Evolutionary conservation across 257 asterid genomes (phyloP).

Genomic region (Phtheirospermum japonicum): DNA sequence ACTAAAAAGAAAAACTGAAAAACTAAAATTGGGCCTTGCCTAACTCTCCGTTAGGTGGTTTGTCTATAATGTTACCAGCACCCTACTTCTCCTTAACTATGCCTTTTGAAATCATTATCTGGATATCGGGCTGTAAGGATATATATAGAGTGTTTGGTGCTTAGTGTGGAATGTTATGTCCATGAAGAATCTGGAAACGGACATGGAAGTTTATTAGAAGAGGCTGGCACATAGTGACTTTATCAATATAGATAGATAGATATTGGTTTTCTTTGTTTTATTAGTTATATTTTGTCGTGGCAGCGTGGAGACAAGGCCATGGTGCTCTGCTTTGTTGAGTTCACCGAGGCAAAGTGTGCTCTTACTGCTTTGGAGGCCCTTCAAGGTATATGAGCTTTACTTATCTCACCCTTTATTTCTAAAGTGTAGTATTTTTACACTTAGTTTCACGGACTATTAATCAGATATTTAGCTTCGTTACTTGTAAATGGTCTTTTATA

Average conservation of each 20-base stretch:
- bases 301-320: constrained; percentile 77
- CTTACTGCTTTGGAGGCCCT: constrained; percentile 73
- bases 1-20: no score
- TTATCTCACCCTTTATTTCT: constrained; percentile 3
- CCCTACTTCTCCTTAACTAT: background rate
- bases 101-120: background rate
- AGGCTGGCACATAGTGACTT: background rate
- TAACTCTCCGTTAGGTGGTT: background rate
- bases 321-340: constrained; percentile 81
- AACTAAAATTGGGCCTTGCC: no score
- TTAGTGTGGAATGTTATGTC: background rate
- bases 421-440: background rate
- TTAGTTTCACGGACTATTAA: background rate
- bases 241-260: background rate
- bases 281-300: background rate
- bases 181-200: background rate
- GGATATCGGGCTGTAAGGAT: background rate
- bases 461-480: background rate
- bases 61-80: background rate
- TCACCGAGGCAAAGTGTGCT: constrained; percentile 70
- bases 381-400: constrained; percentile 48
- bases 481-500: background rate
- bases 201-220: background rate
- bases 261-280: background rate
- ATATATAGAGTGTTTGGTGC: background rate